Conservation (phyloP, 208 protist genomes). For the Acanthamoeba lenticulata region DNA sequence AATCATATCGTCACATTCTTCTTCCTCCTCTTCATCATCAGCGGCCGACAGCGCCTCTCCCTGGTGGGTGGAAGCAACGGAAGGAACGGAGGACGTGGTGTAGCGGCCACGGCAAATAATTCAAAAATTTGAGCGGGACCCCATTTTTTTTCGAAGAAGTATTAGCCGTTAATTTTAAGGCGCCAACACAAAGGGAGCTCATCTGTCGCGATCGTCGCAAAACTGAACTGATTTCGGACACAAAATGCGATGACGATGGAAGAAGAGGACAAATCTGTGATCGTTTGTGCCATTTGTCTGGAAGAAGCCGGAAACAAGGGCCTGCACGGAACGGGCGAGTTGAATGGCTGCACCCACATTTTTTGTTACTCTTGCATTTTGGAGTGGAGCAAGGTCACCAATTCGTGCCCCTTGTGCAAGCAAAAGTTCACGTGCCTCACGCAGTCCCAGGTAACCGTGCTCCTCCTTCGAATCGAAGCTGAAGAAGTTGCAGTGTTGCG, state of each 20-base stretch:
- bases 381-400: slow-evolving; percentile 64
- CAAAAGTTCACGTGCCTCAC: slow-evolving; percentile 16
- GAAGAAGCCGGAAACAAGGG: not conserved
- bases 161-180: too few relatives aligned
- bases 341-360: slow-evolving; percentile 27
- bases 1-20: not conserved
- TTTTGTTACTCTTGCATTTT: slow-evolving; percentile 57
- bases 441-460: not conserved
- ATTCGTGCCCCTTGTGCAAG: slow-evolving; percentile 46
- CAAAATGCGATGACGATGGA: too few relatives aligned
- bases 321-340: not conserved
- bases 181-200: too few relatives aligned
- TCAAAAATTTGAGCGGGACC: not conserved
- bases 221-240: too few relatives aligned
- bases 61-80: too few relatives aligned
- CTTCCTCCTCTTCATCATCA: not conserved
- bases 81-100: too few relatives aligned
- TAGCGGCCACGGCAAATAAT: too few relatives aligned
- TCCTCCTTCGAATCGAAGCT: not conserved
- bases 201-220: too few relatives aligned
- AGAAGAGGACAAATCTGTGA: not conserved
- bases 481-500: not conserved
- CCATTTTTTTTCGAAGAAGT: not conserved
- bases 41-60: too few relatives aligned
- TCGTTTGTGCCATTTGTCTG: slow-evolving; percentile 26